A percentile compares a stretch with the other conserved stretches of the same genome.
Evolutionary conservation across 1,139 yeast genomes (phyloP).

Genomic region (Keqinozyma sinolaborantium): DNA sequence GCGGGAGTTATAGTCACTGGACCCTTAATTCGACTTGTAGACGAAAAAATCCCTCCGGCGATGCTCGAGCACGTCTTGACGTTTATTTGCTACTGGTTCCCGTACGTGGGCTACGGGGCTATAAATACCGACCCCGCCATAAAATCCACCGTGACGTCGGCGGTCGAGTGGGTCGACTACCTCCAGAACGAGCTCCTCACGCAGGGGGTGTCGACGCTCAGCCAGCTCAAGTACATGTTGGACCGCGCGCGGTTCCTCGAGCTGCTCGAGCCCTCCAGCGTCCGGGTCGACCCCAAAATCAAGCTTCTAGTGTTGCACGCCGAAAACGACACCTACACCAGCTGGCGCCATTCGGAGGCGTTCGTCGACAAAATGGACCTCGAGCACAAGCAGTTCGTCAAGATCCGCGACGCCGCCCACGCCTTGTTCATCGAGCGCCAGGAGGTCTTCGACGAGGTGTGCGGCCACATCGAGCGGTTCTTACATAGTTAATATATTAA

Average conservation of each 20-base stretch:
- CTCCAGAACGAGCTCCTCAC: constrained; percentile 14
- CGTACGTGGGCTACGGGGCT: constrained; percentile 11
- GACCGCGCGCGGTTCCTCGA: constrained; percentile 14
- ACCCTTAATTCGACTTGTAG: constrained; percentile 14
- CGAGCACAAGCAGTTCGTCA: constrained; percentile 11
- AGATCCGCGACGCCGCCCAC: constrained; percentile 14
- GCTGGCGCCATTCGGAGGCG: constrained; percentile 11
- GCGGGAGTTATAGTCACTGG: constrained; percentile 14
- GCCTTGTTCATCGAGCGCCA: constrained; percentile 20
- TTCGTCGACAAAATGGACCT: constrained; percentile 14
- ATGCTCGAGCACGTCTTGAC: constrained; percentile 8
- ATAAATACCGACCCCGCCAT: constrained; percentile 8
- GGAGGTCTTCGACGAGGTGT: constrained; percentile 12
- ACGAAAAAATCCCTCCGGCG: constrained; percentile 10
- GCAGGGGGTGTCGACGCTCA: constrained; percentile 15
- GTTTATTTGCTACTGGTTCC: constrained; percentile 10
- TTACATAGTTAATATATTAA: constrained; percentile 1
- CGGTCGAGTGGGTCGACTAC: constrained; percentile 15
- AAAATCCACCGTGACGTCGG: constrained; percentile 14
- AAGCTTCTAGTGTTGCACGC: constrained; percentile 15
- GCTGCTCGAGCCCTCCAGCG: constrained; percentile 5
- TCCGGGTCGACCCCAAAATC: constrained; percentile 7
- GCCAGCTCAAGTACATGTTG: constrained; percentile 16
- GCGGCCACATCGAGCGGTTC: constrained; percentile 10
- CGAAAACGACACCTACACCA: constrained; percentile 14